A percentile compares a stretch with the other conserved stretches of the same genome.
Conservation (phyloP, 2,329 filamentous ascomycete genomes). For the Hypoxylon rubiginosum region DNA sequence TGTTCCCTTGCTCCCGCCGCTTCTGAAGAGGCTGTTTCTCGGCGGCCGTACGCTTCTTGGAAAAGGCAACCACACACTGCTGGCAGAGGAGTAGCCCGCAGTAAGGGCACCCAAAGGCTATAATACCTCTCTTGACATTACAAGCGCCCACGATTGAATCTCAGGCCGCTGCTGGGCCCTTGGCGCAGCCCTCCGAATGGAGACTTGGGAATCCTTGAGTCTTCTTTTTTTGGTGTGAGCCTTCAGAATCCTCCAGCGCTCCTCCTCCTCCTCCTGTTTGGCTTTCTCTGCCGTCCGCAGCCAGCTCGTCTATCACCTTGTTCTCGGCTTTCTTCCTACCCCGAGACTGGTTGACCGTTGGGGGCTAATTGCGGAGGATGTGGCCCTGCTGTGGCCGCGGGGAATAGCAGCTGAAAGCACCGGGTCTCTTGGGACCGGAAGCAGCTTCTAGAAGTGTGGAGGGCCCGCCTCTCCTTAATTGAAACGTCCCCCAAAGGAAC, state of each 20-base stretch:
- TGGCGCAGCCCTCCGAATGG: slow-evolving; percentile 44
- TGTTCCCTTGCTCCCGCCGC: too few species aligned
- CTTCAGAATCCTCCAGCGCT: slow-evolving; percentile 31
- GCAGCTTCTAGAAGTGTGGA: too few species aligned
- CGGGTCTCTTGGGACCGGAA: too few species aligned
- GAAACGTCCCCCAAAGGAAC: too few species aligned
- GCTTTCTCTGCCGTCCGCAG: slow-evolving; percentile 23
- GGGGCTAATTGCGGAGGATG: too few species aligned
- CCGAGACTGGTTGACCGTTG: too few species aligned
- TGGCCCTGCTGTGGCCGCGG: too few species aligned
- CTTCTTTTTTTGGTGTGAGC: slow-evolving; percentile 32
- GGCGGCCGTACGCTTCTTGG: slow-evolving; percentile 29
- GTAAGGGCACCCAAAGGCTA: slow-evolving; percentile 45
- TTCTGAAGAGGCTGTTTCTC: background rate
- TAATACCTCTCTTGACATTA: slow-evolving; percentile 42
- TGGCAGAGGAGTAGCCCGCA: slow-evolving; percentile 44
- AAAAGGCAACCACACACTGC: slow-evolving; percentile 42
- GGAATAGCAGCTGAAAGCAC: too few species aligned
- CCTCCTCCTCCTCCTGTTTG: slow-evolving; percentile 44
- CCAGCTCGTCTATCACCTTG: background rate
- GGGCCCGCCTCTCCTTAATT: too few species aligned
- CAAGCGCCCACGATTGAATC: slow-evolving; percentile 46
- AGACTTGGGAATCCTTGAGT: too few species aligned
- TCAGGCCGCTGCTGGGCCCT: slow-evolving; percentile 39
- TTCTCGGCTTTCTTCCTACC: slow-evolving; percentile 13